A percentile compares a stretch with the other conserved stretches of the same genome.
These are phyloP conservation scores for Lentinula boryana DNA, from an alignment of 768 basidiomycete genomes.

Conservation along the genomic window DNA sequence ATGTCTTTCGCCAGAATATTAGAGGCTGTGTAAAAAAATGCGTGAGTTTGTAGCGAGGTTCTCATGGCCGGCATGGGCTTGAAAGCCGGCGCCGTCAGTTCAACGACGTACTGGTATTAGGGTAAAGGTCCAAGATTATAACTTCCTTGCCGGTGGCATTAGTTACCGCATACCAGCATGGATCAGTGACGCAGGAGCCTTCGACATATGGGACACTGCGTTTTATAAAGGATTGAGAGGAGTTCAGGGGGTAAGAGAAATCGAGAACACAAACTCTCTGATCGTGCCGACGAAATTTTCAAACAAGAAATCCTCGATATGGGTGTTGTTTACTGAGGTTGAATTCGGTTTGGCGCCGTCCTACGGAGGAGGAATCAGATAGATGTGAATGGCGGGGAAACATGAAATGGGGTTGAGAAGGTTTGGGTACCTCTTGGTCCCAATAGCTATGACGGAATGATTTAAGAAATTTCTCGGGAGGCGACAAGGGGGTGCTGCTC, in stretches of 20 bases:
- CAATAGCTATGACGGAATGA: constrained; percentile 42
- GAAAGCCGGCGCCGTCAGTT: not conserved
- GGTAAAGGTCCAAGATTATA: constrained; percentile 52
- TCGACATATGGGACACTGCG: constrained; percentile 43
- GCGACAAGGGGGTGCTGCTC: constrained; percentile 11
- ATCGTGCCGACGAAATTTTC: constrained; percentile 48
- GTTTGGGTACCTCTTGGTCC: constrained; percentile 44
- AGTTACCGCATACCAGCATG: constrained; percentile 52
- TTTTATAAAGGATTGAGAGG: not conserved
- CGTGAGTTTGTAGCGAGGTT: not conserved
- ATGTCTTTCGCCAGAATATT: constrained; percentile 47
- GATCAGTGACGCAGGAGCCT: constrained; percentile 51
- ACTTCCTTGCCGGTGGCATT: constrained; percentile 56
- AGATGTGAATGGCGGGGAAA: not conserved
- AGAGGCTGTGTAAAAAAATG: not conserved
- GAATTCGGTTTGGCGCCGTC: constrained; percentile 29
- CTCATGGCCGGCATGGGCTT: too few species aligned
- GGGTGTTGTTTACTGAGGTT: constrained; percentile 44
- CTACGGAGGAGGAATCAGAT: not conserved
- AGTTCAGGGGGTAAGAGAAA: not conserved
- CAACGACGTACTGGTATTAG: constrained; percentile 37
- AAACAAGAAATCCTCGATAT: constrained; percentile 49
- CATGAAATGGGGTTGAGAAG: not conserved
- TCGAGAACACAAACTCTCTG: constrained; percentile 27
- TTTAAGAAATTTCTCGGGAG: not conserved